phyloP scores from a whole-genome alignment of 192 early-diverging fungal species.

The Linnemannia exigua region DNA sequence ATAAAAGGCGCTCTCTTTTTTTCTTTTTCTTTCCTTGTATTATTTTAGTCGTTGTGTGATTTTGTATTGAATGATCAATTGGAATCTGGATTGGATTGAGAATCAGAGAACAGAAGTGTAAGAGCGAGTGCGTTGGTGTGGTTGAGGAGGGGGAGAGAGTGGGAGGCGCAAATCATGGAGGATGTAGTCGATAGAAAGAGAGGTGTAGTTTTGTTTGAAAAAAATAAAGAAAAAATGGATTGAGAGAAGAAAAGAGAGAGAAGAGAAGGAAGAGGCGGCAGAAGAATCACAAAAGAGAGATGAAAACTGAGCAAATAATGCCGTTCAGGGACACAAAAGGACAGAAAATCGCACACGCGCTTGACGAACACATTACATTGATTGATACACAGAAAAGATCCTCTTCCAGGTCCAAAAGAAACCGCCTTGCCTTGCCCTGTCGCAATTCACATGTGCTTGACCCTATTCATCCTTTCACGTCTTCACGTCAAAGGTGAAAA shows the following conservation, averaged over 20 bases:
- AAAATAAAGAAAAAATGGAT: neutral
- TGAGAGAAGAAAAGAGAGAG: neutral
- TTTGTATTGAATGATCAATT: neutral
- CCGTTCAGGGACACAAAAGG: neutral
- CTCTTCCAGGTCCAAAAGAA: neutral
- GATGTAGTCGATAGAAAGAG: neutral
- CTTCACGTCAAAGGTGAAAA: neutral
- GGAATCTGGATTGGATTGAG: conserved; percentile 19
- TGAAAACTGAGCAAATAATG: neutral
- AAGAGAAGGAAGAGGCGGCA: neutral
- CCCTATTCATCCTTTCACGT: neutral
- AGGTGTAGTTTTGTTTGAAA: neutral
- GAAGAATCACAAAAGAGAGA: neutral
- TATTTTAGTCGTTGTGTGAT: neutral
- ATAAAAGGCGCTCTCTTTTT: neutral
- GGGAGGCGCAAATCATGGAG: conserved; percentile 25
- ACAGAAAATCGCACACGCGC: neutral
- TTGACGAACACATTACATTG: too few species aligned
- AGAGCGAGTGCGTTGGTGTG: conserved; percentile 5
- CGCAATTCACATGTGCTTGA: conserved; percentile 4
- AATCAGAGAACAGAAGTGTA: neutral
- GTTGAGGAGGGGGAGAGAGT: neutral
- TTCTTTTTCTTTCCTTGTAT: neutral
- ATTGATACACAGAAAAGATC: neutral
- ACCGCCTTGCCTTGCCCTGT: neutral